Percentiles rank a stretch among this genome's conserved stretches.
phyloP scores from a whole-genome alignment of 164 flowering plant genomes.

The Vitis cinerea region DNA sequence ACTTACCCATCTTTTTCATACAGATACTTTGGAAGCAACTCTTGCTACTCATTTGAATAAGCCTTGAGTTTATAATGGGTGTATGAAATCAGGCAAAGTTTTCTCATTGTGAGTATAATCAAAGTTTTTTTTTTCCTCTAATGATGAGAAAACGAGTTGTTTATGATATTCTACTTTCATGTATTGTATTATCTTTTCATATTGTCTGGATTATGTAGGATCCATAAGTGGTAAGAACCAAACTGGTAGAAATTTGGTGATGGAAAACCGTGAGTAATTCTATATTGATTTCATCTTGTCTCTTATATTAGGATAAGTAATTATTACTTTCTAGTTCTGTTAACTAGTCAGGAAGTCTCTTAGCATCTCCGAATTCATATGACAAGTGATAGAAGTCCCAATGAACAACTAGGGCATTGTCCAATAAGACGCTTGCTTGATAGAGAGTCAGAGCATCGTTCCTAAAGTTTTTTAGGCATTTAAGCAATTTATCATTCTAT shows the following conservation, averaged over 20 bases:
- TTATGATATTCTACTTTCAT: no score
- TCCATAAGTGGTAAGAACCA: slow-evolving; percentile 93
- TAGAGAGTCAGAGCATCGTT: no score
- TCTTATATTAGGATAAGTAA: no score
- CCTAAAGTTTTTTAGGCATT: no score
- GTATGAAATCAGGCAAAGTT: slow-evolving; percentile 71
- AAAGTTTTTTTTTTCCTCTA: neutral
- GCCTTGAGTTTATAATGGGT: slow-evolving; percentile 86
- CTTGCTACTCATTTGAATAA: slow-evolving; percentile 73
- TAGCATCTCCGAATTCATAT: no score
- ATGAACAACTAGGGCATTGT: no score
- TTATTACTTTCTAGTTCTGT: no score
- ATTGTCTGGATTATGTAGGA: slow-evolving; percentile 35
- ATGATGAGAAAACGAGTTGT: no score
- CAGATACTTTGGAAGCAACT: slow-evolving; percentile 76
- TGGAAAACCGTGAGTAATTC: slow-evolving; percentile 74
- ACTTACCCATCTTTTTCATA: neutral
- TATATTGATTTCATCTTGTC: neutral
- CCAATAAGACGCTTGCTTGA: no score
- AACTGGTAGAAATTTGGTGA: slow-evolving; percentile 99
- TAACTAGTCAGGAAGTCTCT: no score
- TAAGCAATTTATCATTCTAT: no score
- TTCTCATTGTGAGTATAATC: slow-evolving; percentile 28
- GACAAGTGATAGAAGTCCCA: no score
- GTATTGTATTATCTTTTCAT: neutral